Evolutionary conservation across 768 basidiomycete species (phyloP).

Genomic region (Botryobasidium botryosum): DNA sequence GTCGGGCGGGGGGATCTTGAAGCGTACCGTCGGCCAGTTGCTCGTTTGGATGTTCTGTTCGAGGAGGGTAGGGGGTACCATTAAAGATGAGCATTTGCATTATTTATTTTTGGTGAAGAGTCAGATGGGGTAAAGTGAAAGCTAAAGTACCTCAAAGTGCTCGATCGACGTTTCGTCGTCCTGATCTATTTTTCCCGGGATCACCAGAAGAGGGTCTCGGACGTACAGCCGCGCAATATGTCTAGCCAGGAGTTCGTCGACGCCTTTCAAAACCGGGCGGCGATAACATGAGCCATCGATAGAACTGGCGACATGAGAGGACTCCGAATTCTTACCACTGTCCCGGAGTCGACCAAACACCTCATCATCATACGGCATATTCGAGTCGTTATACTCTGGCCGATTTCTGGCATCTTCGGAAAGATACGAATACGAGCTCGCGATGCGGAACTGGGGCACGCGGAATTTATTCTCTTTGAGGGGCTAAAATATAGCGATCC

Average conservation of each 20-base stretch:
- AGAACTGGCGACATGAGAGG: background rate
- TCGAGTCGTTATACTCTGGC: slow-evolving; percentile 83
- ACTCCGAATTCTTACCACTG: slow-evolving; percentile 58
- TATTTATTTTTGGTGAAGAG: too few relatives aligned
- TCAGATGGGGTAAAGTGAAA: background rate
- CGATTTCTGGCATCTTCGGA: slow-evolving; percentile 74
- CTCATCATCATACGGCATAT: slow-evolving; percentile 55
- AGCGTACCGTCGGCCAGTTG: slow-evolving; percentile 96
- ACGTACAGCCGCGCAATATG: slow-evolving; percentile 94
- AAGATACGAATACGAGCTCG: slow-evolving; percentile 85
- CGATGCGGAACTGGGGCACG: slow-evolving; percentile 94
- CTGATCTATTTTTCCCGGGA: slow-evolving; percentile 82
- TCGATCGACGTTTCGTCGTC: slow-evolving; percentile 77
- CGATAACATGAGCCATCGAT: background rate
- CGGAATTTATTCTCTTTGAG: slow-evolving; percentile 50
- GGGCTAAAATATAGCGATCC: slow-evolving; percentile 39
- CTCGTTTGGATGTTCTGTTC: slow-evolving; percentile 91
- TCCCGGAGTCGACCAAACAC: slow-evolving; percentile 56
- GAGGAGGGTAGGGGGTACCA: background rate
- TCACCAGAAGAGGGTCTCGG: slow-evolving; percentile 88
- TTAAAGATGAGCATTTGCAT: too few relatives aligned
- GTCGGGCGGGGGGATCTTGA: slow-evolving; percentile 91
- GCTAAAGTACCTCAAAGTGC: slow-evolving; percentile 68
- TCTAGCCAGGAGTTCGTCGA: slow-evolving; percentile 73
- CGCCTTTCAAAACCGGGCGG: slow-evolving; percentile 29